Percentiles rank a stretch among this genome's conserved stretches.
phyloP scores from a whole-genome alignment of 208 protist species.

The Leishmania guyanensis region DNA sequence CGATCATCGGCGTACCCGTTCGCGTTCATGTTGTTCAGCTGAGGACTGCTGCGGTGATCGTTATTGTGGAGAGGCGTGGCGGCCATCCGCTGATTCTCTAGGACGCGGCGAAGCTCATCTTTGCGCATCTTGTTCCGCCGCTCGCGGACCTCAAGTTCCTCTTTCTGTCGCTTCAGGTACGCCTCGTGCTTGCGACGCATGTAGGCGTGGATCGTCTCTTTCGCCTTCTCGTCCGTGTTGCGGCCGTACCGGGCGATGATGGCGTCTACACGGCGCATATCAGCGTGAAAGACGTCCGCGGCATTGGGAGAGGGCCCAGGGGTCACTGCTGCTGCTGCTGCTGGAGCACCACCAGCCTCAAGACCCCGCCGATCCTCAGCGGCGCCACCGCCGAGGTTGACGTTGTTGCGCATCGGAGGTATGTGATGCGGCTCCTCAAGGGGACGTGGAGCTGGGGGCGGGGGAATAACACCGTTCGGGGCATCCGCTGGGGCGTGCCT shows the following conservation, averaged over 20 bases:
- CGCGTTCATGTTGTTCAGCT: slow-evolving; percentile 1
- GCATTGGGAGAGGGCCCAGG: slow-evolving; percentile 7
- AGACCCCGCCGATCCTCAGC: slow-evolving; percentile 6
- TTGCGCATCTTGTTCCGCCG: slow-evolving; percentile 61
- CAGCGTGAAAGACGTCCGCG: slow-evolving; percentile 40
- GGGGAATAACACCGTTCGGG: neutral
- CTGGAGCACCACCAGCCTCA: neutral
- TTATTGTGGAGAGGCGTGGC: slow-evolving; percentile 31
- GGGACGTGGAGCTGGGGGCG: slow-evolving; percentile 14
- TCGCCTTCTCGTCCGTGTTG: slow-evolving; percentile 66
- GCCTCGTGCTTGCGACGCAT: slow-evolving; percentile 90
- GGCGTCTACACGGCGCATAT: slow-evolving; percentile 81
- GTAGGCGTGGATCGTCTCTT: slow-evolving; percentile 88
- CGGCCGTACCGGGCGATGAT: slow-evolving; percentile 82
- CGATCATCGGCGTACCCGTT: slow-evolving; percentile 1
- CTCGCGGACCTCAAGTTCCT: slow-evolving; percentile 53
- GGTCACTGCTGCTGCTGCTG: neutral
- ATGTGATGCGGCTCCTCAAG: slow-evolving; percentile 13
- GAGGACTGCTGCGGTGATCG: slow-evolving; percentile 15
- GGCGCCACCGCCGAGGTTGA: slow-evolving; percentile 26
- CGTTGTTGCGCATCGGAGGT: slow-evolving; percentile 18
- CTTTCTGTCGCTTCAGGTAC: slow-evolving; percentile 66
- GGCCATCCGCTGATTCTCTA: slow-evolving; percentile 59
- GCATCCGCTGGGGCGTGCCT: slow-evolving; percentile 8
- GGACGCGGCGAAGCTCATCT: slow-evolving; percentile 63